Evolutionary conservation across 2,329 filamentous ascomycete genomes (phyloP), one percentile per base, ranked within the genome.

Genomic region (Cyphellophora attinorum): DNA sequence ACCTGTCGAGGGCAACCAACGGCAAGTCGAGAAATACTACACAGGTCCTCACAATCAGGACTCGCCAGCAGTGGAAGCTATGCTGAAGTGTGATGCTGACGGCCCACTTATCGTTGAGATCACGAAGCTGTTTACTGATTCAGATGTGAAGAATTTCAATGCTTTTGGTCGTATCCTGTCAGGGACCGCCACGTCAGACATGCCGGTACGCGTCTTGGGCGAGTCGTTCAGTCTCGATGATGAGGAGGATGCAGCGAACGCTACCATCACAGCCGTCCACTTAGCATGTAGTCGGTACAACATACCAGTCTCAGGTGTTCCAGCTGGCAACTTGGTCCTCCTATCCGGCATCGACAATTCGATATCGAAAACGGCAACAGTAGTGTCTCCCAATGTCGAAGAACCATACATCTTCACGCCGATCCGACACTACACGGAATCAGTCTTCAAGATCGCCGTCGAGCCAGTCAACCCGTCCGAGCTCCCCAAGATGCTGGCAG

Each of bases 381-480:
- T 98, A 31, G 77, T 98, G 18, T 76, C 85, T 2, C 75, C 77
- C 25, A 81, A 78, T 46, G 70, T 94, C 6, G 89, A 96, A 57
- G 86, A 93, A 42, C 86, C 85, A 0, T 93, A 93, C 58, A 93
- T 98, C 52, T 96, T 98, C 72, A 81, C 79, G 45, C 89, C 91
- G 0, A 74, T 98, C 40, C 77, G 79, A 6, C 91, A 98, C 62
- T 93, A 96, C 61, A 96, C 91, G 19, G 85, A 98, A 57, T 95
- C 89, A 1, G 88, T 98, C 1, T 82, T 98, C 60, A 98, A 98
- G 64, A 82, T 98, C 19, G 91, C 91, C 0, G 89, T 98, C 6
- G 91, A 98, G 62, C 91, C 91, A 1, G 91, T 98, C 58, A 98
- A 96, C 56, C 91, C 91, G 3, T 96, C 89, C 0, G 91, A 98